Conservation (phyloP, 1,139 yeast species). For the Zygosaccharomyces sapae region DNA sequence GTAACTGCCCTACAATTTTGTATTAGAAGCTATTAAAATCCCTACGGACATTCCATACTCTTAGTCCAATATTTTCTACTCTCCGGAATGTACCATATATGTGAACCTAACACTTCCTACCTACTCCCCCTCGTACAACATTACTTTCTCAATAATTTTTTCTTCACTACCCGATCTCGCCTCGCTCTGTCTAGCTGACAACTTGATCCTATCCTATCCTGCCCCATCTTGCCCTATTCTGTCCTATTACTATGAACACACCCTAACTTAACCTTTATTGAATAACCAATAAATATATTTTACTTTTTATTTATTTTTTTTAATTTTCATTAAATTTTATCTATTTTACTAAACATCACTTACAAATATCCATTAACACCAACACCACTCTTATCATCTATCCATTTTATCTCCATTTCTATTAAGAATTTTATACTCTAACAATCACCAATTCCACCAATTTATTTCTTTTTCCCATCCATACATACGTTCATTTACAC, state of each 20-base stretch:
- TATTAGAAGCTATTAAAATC: background rate
- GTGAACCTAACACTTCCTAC: background rate
- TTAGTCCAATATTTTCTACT: background rate
- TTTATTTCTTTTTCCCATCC: background rate
- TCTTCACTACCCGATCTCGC: background rate
- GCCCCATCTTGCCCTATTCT: background rate
- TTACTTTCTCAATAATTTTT: background rate
- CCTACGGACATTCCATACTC: background rate
- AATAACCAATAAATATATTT: background rate
- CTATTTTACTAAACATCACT: background rate
- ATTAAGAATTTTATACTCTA: background rate
- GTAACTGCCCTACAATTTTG: background rate
- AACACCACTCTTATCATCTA: background rate
- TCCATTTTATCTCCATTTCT: background rate
- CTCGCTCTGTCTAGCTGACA: background rate
- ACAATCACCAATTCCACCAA: background rate
- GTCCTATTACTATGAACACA: background rate
- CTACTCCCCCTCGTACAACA: background rate
- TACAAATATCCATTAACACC: background rate
- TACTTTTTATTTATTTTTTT: background rate
- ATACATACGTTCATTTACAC: background rate
- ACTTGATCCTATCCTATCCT: background rate
- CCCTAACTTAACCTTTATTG: background rate
- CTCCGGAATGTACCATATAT: background rate
- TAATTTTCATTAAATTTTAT: background rate